Conservation (phyloP, 2,329 filamentous ascomycete genomes). For the Xylariaceae sp. region DNA sequence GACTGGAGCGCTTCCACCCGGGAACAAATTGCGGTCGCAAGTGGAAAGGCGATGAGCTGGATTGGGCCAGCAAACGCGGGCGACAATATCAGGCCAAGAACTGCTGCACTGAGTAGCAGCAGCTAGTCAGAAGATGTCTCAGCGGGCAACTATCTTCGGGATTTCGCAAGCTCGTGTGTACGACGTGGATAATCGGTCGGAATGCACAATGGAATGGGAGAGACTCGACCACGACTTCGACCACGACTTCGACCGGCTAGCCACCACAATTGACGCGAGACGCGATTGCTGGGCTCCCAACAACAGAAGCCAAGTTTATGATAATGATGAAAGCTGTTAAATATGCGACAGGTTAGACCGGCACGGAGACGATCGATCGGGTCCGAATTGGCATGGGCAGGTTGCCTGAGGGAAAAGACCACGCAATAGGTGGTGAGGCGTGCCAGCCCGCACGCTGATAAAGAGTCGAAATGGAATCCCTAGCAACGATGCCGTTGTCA, state of each 20-base stretch:
- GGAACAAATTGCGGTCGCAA: constrained; percentile 22
- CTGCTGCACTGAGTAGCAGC: constrained; percentile 19
- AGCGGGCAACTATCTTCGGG: constrained; percentile 17
- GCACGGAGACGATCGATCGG: constrained; percentile 21
- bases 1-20: constrained; percentile 56
- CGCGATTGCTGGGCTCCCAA: constrained; percentile 23
- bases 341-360: constrained; percentile 23
- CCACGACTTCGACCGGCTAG: constrained; percentile 25
- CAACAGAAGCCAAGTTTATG: constrained; percentile 19
- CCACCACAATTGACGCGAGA: constrained; percentile 26
- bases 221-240: constrained; percentile 24
- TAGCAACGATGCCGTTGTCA: not conserved
- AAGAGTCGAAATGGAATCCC: constrained; percentile 8
- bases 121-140: constrained; percentile 23
- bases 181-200: constrained; percentile 25
- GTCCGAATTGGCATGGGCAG: constrained; percentile 30
- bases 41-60: constrained; percentile 9
- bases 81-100: constrained; percentile 6
- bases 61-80: not conserved
- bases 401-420: constrained; percentile 7
- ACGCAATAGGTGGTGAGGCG: constrained; percentile 1
- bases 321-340: constrained; percentile 20
- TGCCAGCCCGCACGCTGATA: constrained; percentile 24
- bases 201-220: constrained; percentile 24
- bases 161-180: constrained; percentile 19